phyloP scores from a whole-genome alignment of 805 yeast species.

The Candida gorgasii region DNA sequence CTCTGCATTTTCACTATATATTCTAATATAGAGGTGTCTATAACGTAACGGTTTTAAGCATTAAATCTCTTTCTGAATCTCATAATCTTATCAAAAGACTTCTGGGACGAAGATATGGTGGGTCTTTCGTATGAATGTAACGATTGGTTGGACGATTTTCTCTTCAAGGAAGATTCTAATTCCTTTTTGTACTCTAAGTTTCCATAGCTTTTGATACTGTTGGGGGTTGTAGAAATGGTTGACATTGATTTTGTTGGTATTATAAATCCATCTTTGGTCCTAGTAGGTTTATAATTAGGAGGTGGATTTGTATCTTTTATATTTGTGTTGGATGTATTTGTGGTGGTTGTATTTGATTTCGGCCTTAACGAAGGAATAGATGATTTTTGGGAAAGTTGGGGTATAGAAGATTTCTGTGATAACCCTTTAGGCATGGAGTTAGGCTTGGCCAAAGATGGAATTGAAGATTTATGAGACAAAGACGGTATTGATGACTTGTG shows the following conservation, averaged over 20 bases:
- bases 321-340: not conserved
- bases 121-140: constrained; percentile 33
- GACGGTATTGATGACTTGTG: constrained; percentile 16
- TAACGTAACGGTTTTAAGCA: not conserved
- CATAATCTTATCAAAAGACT: constrained; percentile 36
- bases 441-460: constrained; percentile 17
- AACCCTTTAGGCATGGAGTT: constrained; percentile 19
- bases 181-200: constrained; percentile 3
- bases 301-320: not conserved
- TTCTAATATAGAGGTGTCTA: not conserved
- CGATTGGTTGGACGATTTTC: constrained; percentile 10
- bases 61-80: constrained; percentile 34
- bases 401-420: constrained; percentile 16
- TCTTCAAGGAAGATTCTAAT: constrained; percentile 8
- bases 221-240: not conserved
- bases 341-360: no score
- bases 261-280: constrained; percentile 4
- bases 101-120: constrained; percentile 38
- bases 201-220: not conserved
- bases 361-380: constrained; percentile 12
- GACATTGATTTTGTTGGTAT: constrained; percentile 7
- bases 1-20: constrained; percentile 1
- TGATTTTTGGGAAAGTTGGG: constrained; percentile 15
- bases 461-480: constrained; percentile 15
- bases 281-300: not conserved